These are phyloP conservation scores for Apocynum venetum DNA, from an alignment of 257 asterid genomes.

Conservation along the genomic window DNA sequence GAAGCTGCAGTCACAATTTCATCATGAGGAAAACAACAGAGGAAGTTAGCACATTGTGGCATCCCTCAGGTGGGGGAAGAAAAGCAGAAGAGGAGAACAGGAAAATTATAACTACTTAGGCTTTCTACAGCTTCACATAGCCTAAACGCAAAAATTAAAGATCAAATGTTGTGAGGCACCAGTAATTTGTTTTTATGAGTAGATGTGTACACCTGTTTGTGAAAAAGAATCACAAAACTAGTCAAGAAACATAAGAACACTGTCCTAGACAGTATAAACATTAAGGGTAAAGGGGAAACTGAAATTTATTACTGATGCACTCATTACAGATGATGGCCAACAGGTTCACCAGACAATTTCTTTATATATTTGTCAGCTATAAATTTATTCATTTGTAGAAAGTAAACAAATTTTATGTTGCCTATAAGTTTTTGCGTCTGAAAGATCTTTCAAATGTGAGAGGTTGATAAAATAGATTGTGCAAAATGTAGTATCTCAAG, in stretches of 20 bases:
- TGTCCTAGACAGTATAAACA: not conserved
- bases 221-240: not conserved
- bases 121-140: not conserved
- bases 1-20: constrained; percentile 26
- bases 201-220: not conserved
- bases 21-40: not conserved
- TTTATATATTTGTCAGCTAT: not conserved
- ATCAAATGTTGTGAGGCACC: not conserved
- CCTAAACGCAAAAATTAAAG: not conserved
- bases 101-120: not conserved
- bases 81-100: not conserved
- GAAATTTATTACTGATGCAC: not conserved
- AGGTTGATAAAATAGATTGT: not conserved
- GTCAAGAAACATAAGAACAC: constrained; percentile 1
- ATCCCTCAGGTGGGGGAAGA: not conserved
- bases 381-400: not conserved
- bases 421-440: not conserved
- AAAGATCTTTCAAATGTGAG: not conserved
- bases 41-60: not conserved
- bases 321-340: not conserved
- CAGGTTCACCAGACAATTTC: not conserved
- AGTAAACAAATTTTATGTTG: not conserved
- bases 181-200: not conserved
- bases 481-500: not conserved
- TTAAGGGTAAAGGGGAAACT: not conserved